Evolutionary conservation across 2,329 filamentous ascomycete species (phyloP).

Genomic region (Amphichorda felina): DNA sequence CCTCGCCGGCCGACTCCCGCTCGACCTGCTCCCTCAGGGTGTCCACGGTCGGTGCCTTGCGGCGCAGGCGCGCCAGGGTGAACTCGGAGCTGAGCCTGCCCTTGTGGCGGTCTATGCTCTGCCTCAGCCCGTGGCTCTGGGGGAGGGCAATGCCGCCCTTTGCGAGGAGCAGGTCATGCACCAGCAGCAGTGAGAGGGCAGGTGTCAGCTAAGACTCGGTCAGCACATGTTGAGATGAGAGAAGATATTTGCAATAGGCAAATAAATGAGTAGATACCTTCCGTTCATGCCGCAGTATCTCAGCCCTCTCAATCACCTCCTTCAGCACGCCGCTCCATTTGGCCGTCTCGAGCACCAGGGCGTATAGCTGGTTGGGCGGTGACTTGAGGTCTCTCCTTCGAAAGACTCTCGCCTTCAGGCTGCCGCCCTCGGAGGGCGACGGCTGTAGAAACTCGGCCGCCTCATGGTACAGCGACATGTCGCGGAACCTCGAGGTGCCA

Average conservation of each 20-base stretch:
- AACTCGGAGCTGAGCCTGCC: slow-evolving; percentile 72
- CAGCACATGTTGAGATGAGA: slow-evolving; percentile 10
- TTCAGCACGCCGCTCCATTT: slow-evolving; percentile 86
- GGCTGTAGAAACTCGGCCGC: slow-evolving; percentile 62
- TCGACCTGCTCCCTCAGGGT: slow-evolving; percentile 50
- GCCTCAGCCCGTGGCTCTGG: slow-evolving; percentile 63
- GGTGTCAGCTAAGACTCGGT: slow-evolving; percentile 73
- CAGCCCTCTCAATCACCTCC: slow-evolving; percentile 77
- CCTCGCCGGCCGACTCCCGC: slow-evolving; percentile 31
- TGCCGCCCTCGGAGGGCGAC: slow-evolving; percentile 48
- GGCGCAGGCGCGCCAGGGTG: slow-evolving; percentile 62
- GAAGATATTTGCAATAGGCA: too few relatives aligned
- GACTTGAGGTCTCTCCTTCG: slow-evolving; percentile 63
- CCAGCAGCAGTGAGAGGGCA: slow-evolving; percentile 65
- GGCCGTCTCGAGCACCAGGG: slow-evolving; percentile 71
- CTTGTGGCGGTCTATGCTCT: slow-evolving; percentile 70
- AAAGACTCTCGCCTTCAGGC: slow-evolving; percentile 79
- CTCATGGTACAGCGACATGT: slow-evolving; percentile 93
- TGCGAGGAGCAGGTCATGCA: slow-evolving; percentile 74
- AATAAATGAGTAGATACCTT: too few relatives aligned
- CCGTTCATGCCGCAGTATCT: slow-evolving; percentile 65
- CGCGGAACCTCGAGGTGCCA: too few relatives aligned
- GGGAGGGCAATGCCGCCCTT: slow-evolving; percentile 77
- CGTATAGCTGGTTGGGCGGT: slow-evolving; percentile 72
- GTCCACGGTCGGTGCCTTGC: slow-evolving; percentile 57